Base-by-base conservation (phyloP, 345 rosid species). In the Pseudoturritis turrita region DNA sequence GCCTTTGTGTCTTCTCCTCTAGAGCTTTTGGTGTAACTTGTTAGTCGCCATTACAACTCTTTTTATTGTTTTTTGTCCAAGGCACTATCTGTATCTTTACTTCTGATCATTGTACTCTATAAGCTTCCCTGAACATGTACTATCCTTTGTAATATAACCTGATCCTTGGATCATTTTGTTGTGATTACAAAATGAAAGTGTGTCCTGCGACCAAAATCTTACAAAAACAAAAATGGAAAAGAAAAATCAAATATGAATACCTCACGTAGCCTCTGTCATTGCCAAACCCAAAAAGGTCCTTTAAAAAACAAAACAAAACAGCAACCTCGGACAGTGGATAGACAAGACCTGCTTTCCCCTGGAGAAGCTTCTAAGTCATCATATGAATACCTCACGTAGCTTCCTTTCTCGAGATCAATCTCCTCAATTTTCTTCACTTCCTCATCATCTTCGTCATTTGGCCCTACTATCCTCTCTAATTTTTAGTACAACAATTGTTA, bases 11-110 rank as follows among this genome's bases (percentile, higher is more conserved):
- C 57, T 29, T 26, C 74, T 21, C 23, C 36, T 56, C 15, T 64
- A 57, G 80, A 77, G 80, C 72, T 77, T 70, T 77, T 71, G 80
- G 65, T 70, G 35, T 76, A 76, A 47, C 72, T 57, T 77, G 39
- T 49, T 76, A 55, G 28, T 45, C 72, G 80, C 72, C 76, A 70
- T 77, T 57, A 77, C 76, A 70, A 6, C 76, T 57, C 56, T 68
- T 75, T 75, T 62, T 52, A n/a, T 22, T 7, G n/a, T 55, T 39
- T 50, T 54, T 68, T n/a, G 40, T 33, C 56, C 3, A 76, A 55
- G 76, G 79, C 75, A 76, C 14, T 55, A 15, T 62, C 57, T 68
- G 64, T 62, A 15, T 62, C 57, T 68, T 69, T 68, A 75, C 18
- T 25, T 12, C 17, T 70, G 28, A 44, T 70, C 58, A 70, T 45